These are phyloP conservation scores for Sarcomyxa edulis DNA, from an alignment of 768 basidiomycete genomes.

Conservation along the genomic window DNA sequence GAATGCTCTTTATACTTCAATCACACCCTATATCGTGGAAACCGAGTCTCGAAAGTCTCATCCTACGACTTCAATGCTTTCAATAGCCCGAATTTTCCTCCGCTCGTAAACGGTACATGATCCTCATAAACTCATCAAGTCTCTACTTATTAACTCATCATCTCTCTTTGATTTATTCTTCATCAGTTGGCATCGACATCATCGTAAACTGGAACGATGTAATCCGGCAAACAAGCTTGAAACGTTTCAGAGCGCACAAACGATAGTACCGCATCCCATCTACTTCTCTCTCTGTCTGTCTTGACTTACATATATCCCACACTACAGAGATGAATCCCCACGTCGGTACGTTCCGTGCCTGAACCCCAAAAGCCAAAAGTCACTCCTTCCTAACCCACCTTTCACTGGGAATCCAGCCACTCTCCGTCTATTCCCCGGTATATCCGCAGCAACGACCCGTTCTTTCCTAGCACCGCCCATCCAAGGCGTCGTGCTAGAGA, in stretches of 20 bases:
- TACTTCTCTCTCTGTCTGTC: background rate
- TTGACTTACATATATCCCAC: conserved; percentile 3
- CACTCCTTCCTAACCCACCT: too few relatives aligned
- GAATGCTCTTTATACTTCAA: conserved; percentile 90
- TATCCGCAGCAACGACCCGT: conserved; percentile 65
- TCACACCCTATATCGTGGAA: conserved; percentile 81
- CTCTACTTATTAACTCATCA: conserved; percentile 6
- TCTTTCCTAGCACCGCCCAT: conserved; percentile 74
- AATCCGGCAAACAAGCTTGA: conserved; percentile 72
- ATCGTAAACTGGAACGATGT: conserved; percentile 87
- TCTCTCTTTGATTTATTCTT: too few relatives aligned
- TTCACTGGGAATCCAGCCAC: conserved; percentile 43
- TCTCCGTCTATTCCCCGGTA: conserved; percentile 84
- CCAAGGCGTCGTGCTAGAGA: conserved; percentile 82
- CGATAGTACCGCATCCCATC: conserved; percentile 26
- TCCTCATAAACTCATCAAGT: background rate
- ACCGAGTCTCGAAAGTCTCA: conserved; percentile 77
- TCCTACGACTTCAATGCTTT: conserved; percentile 84
- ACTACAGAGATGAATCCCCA: conserved; percentile 68
- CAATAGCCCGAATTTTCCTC: conserved; percentile 77
- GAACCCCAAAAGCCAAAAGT: too few relatives aligned
- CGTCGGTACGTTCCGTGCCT: conserved; percentile 51
- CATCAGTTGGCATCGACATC: conserved; percentile 87
- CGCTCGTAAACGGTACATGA: conserved; percentile 67
- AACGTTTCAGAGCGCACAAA: conserved; percentile 81